Evolutionary conservation across 768 basidiomycete genomes (phyloP), one percentile per base, ranked within the genome.

Genomic region (Amanita thiersii): DNA sequence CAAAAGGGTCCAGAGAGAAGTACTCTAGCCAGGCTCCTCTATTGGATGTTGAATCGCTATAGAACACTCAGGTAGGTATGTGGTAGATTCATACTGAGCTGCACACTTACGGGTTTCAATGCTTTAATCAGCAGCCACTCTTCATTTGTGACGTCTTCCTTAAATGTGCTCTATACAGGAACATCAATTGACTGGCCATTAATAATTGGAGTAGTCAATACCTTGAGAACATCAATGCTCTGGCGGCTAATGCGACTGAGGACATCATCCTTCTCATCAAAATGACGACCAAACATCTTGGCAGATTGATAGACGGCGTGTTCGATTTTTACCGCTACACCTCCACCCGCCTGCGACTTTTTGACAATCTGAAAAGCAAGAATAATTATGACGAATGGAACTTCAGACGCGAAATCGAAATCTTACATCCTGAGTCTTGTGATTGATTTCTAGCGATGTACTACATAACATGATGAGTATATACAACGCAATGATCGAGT

Each of bases 271-370:
- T 94, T 88, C 34, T 97, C 93, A 53, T 87, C 85, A 55, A 92
- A 97, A 63, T 97, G 94, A 50, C 93, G 79, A 4, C 93, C 92
- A 56, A 86, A 97, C 80, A 91, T 84, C 64, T 92, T 94, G 20
- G 91, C 81, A 18, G 86, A 85, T 63, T 97, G 86, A 61, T 98
- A 92, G 8, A 93, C 84, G 3, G 92, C 93, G 59, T 94, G 87
- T 60, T 98, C 96, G 46, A 98, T 97, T 73, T 98, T 99, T 52
- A 98, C 87, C 0, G 96, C 94, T 10, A 97, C 93, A 55, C 96
- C 94, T 36, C 75, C 93, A 53, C 91, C 94, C n/a, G 88, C 81
- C 60, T 97, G 91, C 2, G 81, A 70, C 63, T 89, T 93, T 69
- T 96, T 98, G 52, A 98, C 76, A 19, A 89, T 69, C 87, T 90